Evolutionary conservation across 2,329 filamentous ascomycete genomes (phyloP).

Genomic region (Acrodontium crateriforme): DNA sequence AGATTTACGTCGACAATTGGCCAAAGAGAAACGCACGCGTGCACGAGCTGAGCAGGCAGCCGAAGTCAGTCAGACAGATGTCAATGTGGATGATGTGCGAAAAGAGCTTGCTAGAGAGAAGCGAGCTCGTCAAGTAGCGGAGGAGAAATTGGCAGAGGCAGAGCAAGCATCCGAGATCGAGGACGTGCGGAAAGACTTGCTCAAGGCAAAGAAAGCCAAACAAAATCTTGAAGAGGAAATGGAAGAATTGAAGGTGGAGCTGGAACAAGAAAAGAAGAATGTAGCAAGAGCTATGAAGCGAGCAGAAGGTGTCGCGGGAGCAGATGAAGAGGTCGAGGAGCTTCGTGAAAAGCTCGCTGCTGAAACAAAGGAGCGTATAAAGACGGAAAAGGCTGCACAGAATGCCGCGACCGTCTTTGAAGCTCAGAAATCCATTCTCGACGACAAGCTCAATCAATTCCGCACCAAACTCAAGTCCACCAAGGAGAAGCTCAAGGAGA

Average conservation of each 20-base stretch:
- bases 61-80: conserved; percentile 18
- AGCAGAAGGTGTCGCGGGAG: conserved; percentile 26
- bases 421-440: conserved; percentile 46
- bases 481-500: conserved; percentile 60
- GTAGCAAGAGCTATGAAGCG: conserved; percentile 27
- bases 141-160: conserved; percentile 24
- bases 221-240: conserved; percentile 24
- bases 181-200: conserved; percentile 19
- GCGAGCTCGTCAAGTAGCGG: conserved; percentile 18
- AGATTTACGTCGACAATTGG: conserved; percentile 33
- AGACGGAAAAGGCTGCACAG: conserved; percentile 29
- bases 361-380: conserved; percentile 39
- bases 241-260: conserved; percentile 17
- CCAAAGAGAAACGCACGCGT: conserved; percentile 31
- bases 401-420: conserved; percentile 34
- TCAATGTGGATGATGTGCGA: conserved; percentile 18
- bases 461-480: conserved; percentile 54
- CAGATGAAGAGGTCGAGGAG: conserved; percentile 31
- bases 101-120: conserved; percentile 21
- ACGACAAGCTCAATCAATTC: conserved; percentile 58
- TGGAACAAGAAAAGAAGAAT: conserved; percentile 21
- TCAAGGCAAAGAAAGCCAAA: conserved; percentile 20
- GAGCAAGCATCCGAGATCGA: conserved; percentile 22
- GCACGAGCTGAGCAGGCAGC: conserved; percentile 27
- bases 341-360: conserved; percentile 37